Evolutionary conservation across 371 early-diverging fungal species (phyloP), one percentile per base, ranked within the genome.

Genomic region (Sporodiniella umbellata): DNA sequence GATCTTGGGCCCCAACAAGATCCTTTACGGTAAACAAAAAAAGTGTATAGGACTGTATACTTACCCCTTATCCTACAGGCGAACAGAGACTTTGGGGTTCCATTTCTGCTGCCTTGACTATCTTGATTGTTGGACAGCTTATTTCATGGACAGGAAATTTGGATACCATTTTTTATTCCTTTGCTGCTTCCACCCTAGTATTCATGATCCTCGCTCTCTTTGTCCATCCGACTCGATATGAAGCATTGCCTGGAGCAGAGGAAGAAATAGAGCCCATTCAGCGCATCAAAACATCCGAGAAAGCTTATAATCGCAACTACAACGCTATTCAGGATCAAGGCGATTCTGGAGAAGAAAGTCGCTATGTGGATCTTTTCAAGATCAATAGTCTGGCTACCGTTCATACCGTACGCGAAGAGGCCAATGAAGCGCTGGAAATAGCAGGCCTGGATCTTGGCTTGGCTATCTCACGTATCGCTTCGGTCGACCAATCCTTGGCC

Each of bases 31-130:
- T 63, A 44, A 21, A 15, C 24, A 37, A 25, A 14, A 5, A 25
- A 44, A 15, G 14, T 5, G 15, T 28, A 45, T n/a, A n/a, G n/a
- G n/a, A n/a, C n/a, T 4, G 23, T 18, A 49, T 17, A 25, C 15
- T 45, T 42, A 64, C 56, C 37, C 19, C 56, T 19, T 64, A 54
- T 26, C 39, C 23, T 17, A 6, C 54, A 73, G 74, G 74, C 3
- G 61, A 73, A 23, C 74, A 73, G 39, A 45, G 74, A 18, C 44
- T 73, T 12, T 73, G 70, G 68, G 74, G 74, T 8, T 73, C 74
- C 14, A 50, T 69, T 5, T 69, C 74, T 4, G 60, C 62, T 28
- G 74, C 70, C 2, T 38, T 67, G 37, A 70, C 67, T 8, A 67
- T 73, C 33, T 33, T 73, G 17, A 15, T 63, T 0, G 74, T 73